Base-by-base conservation (phyloP, 2,329 filamentous ascomycete species). In the Teratosphaeria epicoccoides region DNA sequence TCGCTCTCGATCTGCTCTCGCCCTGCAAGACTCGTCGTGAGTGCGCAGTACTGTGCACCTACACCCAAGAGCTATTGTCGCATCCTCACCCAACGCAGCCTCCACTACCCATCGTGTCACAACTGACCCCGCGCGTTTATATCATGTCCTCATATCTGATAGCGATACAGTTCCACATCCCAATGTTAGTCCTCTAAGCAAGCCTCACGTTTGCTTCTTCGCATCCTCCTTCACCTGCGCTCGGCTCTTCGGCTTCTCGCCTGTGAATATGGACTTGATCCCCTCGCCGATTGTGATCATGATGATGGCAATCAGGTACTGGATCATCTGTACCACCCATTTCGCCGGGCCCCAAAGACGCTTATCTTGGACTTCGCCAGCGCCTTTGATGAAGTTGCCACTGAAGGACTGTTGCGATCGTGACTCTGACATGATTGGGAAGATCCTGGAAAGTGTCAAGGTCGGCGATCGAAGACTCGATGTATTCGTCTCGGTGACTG, bases 271-370 rank as follows among this genome's bases (percentile, higher is more conserved):
- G 6, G 53, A 20, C 33, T 53, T 53, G 33, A 59, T 43, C 7
- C 49, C 56, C 24, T 60, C 53, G 3, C 53, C 57, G 24, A 59
- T 53, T 11, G 55, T 59, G 24, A 59, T 28, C 43, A 59, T 56
- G 46, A 62, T 52, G 43, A 61, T 56, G 0, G 59, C 59, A 23
- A 61, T 55, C 29, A 62, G 11, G 48, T 61, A 60, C 46, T 61
- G 59, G 1, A 60, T 43, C 14, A 60, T 26, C 43, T 55, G 52
- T 2, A 55, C 56, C 33, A 60, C 43, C 56, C 55, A 57, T 45
- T 51, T 51, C 28, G 55, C 56, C 0, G 58, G 58, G 12, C 51
- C 55, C 58, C 58, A 60, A 20, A 60, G 53, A 14, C 51, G 46
- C 14, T 53, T 47, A 28, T 60, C 52, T n/a, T 51, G 56, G 5